Base-by-base conservation (phyloP, 1,284 basidiomycete species). In the Phlebopus sp. region DNA sequence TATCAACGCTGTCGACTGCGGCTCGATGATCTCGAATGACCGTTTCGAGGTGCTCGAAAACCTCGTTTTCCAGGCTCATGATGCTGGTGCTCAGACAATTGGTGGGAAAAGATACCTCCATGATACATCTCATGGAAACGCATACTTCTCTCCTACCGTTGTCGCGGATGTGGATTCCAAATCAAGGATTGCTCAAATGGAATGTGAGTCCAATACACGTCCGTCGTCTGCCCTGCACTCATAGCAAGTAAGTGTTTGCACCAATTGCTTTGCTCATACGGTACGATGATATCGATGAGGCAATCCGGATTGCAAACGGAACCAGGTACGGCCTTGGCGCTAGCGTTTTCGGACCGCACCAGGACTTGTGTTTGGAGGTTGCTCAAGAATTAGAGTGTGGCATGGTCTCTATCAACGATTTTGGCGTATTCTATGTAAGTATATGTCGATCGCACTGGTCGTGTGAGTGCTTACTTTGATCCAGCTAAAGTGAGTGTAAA, bases 381-480 rank as follows among this genome's bases (percentile, higher is more conserved):
- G 92, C 93, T 14, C 79, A 82, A 48, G 69, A 75, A 42, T 70
- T 98, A 40, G 80, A 95, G 50, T 94, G 92, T 56, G 96, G 96
- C 34, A 98, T 99, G 96, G 94, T 98, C 8, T 88, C 94, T 31
- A 78, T 97, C 59, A 98, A 98, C 60, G 93, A 96, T 69, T 97
- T 90, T 67, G 94, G 85, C 18, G 89, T 94, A 3, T 94, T 89
- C 71, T 98, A 97, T 66, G 86, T 90, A 57, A 71, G 86, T 74
- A 38, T 46, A 37, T 23, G 29, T 49, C 23, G 32, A 46, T 43
- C 46, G 14, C 37, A 18, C 42, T 31, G 27, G 14, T 37, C 29
- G 42, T 37, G 46, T 25, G 38, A 37, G 25, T 49, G 30, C 51
- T 54, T 55, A 47, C 43, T 23, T 40, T 47, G 47, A 44, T 47